Evolutionary conservation across 1,284 basidiomycete species (phyloP).

Genomic region (Ceratobasidium sp.): DNA sequence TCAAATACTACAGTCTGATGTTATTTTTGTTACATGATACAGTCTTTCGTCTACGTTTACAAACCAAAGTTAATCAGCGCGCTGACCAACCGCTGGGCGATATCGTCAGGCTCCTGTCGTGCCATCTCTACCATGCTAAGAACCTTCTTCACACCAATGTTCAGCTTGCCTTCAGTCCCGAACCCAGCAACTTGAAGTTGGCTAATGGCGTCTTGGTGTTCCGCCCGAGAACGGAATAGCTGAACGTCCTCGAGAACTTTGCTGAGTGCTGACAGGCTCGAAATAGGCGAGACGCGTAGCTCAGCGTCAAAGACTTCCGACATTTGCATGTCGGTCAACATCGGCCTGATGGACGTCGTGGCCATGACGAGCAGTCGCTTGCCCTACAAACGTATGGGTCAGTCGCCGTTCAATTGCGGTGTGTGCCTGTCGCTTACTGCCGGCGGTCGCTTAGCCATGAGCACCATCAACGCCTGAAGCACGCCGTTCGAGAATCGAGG

Average conservation of each 20-base stretch:
- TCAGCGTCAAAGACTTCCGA: conserved; percentile 89
- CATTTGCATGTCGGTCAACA: conserved; percentile 91
- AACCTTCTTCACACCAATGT: conserved; percentile 94
- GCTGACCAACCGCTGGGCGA: conserved; percentile 73
- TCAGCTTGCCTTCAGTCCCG: conserved; percentile 62
- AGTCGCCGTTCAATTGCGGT: neutral
- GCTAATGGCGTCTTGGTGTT: conserved; percentile 65
- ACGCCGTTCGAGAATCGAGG: conserved; percentile 95
- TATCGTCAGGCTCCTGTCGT: conserved; percentile 85
- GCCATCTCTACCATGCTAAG: conserved; percentile 96
- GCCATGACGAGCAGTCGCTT: conserved; percentile 92
- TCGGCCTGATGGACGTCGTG: conserved; percentile 87
- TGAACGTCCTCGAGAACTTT: conserved; percentile 83
- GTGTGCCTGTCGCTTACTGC: conserved; percentile 76
- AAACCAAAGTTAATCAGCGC: conserved; percentile 66
- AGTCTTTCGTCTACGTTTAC: conserved; percentile 1
- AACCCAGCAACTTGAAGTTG: conserved; percentile 83
- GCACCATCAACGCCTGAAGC: conserved; percentile 88
- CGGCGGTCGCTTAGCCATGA: conserved; percentile 89
- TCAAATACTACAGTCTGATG: too few species aligned
- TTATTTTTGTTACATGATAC: too few species aligned
- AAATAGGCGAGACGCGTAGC: conserved; percentile 84
- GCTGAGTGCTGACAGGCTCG: conserved; percentile 73
- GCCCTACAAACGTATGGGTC: conserved; percentile 57
- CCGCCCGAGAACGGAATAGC: conserved; percentile 70